Conservation (phyloP, 441 rosid species). For the Flueggea neowawraea region DNA sequence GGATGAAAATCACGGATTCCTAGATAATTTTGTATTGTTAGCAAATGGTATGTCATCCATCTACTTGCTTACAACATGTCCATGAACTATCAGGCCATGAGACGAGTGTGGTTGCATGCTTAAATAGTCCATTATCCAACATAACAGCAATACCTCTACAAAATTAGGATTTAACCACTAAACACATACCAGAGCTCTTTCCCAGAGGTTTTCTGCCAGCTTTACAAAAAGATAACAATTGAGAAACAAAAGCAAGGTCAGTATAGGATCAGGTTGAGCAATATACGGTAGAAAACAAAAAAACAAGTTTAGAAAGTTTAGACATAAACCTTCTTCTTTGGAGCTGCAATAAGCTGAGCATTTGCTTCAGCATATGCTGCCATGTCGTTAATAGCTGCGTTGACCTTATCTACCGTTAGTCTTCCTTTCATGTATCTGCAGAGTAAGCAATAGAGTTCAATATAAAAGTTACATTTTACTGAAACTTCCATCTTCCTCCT, state of each 20-base stretch:
- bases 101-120: too few relatives aligned
- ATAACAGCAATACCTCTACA: too few relatives aligned
- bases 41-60: not conserved
- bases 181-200: slow-evolving; percentile 74
- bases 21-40: not conserved
- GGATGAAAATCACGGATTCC: not conserved
- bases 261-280: slow-evolving; percentile 10
- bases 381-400: slow-evolving; percentile 87
- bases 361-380: slow-evolving; percentile 81
- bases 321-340: slow-evolving; percentile 73
- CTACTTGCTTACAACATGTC: too few relatives aligned
- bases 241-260: slow-evolving; percentile 13
- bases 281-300: not conserved
- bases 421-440: slow-evolving; percentile 95
- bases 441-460: slow-evolving; percentile 8
- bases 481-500: not conserved
- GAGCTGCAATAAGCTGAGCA: slow-evolving; percentile 71
- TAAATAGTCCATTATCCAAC: too few relatives aligned
- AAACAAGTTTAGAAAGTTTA: slow-evolving; percentile 3
- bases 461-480: not conserved
- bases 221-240: slow-evolving; percentile 19
- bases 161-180: not conserved
- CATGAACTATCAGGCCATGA: too few relatives aligned
- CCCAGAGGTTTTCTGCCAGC: slow-evolving; percentile 85
- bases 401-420: slow-evolving; percentile 85